Evolutionary conservation across 2,329 filamentous ascomycete species (phyloP).

Genomic region (Trichoderma sp.): DNA sequence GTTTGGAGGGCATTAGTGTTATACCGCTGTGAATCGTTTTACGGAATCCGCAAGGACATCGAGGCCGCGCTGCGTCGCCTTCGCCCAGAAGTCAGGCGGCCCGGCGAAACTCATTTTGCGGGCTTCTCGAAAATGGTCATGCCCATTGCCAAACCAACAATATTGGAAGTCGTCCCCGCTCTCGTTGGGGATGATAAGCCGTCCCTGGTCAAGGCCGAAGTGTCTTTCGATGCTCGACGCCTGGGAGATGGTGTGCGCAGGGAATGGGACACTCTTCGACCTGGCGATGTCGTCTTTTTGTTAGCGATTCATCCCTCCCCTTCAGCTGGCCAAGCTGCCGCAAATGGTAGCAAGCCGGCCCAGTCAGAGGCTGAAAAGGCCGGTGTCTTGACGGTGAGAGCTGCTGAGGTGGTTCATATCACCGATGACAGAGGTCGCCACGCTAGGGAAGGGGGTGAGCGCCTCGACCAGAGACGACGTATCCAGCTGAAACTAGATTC

Average conservation of each 20-base stretch:
- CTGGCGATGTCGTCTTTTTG: constrained; percentile 87
- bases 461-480: constrained; percentile 66
- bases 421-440: constrained; percentile 79
- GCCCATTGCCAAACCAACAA: constrained; percentile 78
- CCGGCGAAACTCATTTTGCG: constrained; percentile 69
- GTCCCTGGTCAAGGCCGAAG: constrained; percentile 82
- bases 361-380: constrained; percentile 56
- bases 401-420: constrained; percentile 82
- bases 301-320: constrained; percentile 68
- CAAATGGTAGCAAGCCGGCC: constrained; percentile 47
- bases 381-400: constrained; percentile 69
- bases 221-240: constrained; percentile 77
- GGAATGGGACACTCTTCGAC: constrained; percentile 87
- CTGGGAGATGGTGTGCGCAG: constrained; percentile 71
- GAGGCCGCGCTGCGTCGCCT: constrained; percentile 78
- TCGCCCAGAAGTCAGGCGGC: constrained; percentile 62
- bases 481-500: constrained; percentile 81
- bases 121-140: constrained; percentile 92
- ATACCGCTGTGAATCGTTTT: constrained; percentile 88
- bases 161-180: constrained; percentile 81
- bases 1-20: constrained; percentile 91
- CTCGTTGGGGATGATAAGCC: constrained; percentile 80
- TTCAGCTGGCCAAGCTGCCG: constrained; percentile 44
- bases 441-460: constrained; percentile 59
- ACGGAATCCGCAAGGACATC: constrained; percentile 87